These are phyloP conservation scores for Scleroderma bovista DNA, from an alignment of 768 basidiomycete genomes.

Conservation along the genomic window DNA sequence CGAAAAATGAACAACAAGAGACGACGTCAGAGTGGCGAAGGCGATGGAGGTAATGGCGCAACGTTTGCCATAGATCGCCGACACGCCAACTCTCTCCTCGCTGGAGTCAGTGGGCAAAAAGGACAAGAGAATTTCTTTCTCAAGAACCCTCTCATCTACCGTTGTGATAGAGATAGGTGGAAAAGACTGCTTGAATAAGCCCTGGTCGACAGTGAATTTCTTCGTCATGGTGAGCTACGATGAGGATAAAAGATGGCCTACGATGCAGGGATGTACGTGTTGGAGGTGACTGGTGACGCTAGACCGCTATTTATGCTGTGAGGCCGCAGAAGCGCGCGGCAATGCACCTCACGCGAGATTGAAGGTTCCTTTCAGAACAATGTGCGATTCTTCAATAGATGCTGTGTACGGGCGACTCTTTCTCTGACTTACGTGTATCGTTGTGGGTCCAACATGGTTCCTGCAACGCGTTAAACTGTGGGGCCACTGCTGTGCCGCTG, in stretches of 20 bases:
- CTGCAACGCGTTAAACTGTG: constrained; percentile 22
- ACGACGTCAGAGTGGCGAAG: constrained; percentile 31
- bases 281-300: no score
- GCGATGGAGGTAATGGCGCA: constrained; percentile 34
- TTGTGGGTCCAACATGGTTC: neutral
- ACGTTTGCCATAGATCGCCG: constrained; percentile 35
- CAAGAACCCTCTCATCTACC: constrained; percentile 14
- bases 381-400: neutral
- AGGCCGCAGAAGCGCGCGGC: neutral
- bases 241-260: no score
- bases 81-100: constrained; percentile 32
- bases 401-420: neutral
- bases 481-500: no score
- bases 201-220: constrained; percentile 24
- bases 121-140: constrained; percentile 12
- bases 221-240: neutral
- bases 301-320: no score
- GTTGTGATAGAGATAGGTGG: constrained; percentile 24
- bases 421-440: neutral
- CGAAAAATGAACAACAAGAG: constrained; percentile 32
- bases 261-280: no score
- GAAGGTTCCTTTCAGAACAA: neutral
- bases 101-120: constrained; percentile 26
- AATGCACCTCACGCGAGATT: constrained; percentile 8
- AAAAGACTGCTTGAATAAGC: constrained; percentile 26